phyloP scores from a whole-genome alignment of 2,329 filamentous ascomycete species.

The Alternaria sp. region DNA sequence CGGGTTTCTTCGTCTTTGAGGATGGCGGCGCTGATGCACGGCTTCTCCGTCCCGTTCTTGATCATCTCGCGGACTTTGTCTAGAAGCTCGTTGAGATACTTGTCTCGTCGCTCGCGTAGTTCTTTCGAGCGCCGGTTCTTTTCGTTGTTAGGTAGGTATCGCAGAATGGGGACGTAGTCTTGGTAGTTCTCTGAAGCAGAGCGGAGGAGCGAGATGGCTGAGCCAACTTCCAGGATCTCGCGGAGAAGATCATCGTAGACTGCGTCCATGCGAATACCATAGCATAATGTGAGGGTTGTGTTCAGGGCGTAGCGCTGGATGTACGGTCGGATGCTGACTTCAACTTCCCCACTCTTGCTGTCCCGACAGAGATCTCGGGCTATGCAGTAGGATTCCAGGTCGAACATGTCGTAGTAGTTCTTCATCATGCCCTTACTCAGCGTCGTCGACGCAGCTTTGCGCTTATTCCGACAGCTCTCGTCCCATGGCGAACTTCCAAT shows the following conservation, averaged over 20 bases:
- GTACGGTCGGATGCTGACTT: conserved; percentile 58
- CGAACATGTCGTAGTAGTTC: conserved; percentile 60
- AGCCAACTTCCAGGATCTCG: conserved; percentile 61
- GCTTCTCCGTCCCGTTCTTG: conserved; percentile 58
- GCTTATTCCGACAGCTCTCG: conserved; percentile 60
- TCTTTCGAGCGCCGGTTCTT: conserved; percentile 57
- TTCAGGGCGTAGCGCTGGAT: conserved; percentile 62
- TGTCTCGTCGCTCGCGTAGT: conserved; percentile 56
- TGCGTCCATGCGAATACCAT: conserved; percentile 62
- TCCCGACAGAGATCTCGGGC: conserved; percentile 56
- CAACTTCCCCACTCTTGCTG: conserved; percentile 50
- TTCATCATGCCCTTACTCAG: conserved; percentile 55
- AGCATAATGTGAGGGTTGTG: conserved; percentile 61
- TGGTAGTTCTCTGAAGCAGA: conserved; percentile 61
- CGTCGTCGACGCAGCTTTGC: conserved; percentile 58
- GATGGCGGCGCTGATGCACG: conserved; percentile 61
- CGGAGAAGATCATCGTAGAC: conserved; percentile 59
- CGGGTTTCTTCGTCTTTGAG: conserved; percentile 62
- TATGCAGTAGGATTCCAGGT: conserved; percentile 60
- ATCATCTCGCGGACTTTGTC: conserved; percentile 61
- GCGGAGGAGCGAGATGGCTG: conserved; percentile 58
- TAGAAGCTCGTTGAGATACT: conserved; percentile 58
- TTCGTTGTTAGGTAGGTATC: conserved; percentile 60
- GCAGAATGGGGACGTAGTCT: conserved; percentile 59
- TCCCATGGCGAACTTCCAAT: conserved; percentile 63